Conservation (phyloP, 73 alveolate species). For the Durusdinium trenchii region DNA sequence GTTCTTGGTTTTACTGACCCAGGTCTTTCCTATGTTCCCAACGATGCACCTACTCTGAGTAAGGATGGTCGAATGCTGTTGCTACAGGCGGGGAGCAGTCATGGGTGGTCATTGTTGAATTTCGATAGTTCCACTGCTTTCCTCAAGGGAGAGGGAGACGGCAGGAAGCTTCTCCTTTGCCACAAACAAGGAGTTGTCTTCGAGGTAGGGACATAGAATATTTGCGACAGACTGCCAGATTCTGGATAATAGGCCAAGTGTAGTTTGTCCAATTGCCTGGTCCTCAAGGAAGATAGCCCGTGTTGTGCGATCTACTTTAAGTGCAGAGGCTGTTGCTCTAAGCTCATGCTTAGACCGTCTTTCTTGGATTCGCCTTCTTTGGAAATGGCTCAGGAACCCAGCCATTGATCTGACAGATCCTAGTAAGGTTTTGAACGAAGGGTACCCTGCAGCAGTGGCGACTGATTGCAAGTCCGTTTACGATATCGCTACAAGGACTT, state of each 20-base stretch:
- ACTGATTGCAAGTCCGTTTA: not conserved
- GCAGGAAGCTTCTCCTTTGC: not conserved
- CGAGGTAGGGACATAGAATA: not conserved
- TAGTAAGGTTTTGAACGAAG: not conserved
- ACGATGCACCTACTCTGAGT: not conserved
- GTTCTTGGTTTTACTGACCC: not conserved
- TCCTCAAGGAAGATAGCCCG: not conserved
- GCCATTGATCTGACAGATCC: not conserved
- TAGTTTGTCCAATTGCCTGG: too few relatives aligned
- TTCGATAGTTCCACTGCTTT: not conserved
- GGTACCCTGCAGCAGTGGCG: not conserved
- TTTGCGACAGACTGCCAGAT: not conserved
- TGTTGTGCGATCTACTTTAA: not conserved
- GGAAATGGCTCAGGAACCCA: not conserved
- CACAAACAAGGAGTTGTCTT: not conserved
- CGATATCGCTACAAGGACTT: not conserved
- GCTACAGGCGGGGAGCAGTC: not conserved
- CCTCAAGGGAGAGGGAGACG: not conserved
- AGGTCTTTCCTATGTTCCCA: not conserved
- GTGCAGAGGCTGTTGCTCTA: conserved; percentile 16
- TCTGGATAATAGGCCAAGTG: not conserved
- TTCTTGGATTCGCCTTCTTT: not conserved
- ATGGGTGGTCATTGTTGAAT: not conserved
- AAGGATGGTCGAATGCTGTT: not conserved
- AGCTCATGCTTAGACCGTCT: not conserved